Evolutionary conservation across 371 early-diverging fungal species (phyloP).

Genomic region (Mortierella sp.): DNA sequence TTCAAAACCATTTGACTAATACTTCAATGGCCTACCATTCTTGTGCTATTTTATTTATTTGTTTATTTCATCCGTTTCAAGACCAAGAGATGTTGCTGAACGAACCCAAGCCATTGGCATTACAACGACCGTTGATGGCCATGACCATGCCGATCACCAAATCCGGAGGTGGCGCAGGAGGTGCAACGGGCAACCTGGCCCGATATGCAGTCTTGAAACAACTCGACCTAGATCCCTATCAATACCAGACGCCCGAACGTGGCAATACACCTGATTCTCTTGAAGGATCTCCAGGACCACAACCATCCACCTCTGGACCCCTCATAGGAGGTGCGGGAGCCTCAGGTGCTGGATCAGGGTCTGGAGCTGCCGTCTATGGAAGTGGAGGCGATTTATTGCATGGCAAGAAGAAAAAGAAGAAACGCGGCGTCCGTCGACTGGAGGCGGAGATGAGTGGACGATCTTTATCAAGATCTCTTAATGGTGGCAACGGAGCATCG

Average conservation of each 20-base stretch:
- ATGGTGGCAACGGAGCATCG: background rate
- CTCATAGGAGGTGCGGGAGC: background rate
- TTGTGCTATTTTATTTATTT: background rate
- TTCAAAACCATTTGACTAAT: background rate
- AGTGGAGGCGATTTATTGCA: conserved; percentile 3
- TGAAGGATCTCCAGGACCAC: conserved; percentile 33
- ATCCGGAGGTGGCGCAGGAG: conserved; percentile 14
- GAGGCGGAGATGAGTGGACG: no score
- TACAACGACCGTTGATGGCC: conserved; percentile 12
- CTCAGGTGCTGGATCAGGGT: background rate
- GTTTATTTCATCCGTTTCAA: background rate
- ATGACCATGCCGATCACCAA: conserved; percentile 8
- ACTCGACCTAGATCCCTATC: conserved; percentile 17
- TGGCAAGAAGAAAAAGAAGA: background rate
- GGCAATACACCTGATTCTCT: conserved; percentile 47
- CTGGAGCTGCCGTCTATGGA: background rate
- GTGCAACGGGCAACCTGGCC: conserved; percentile 14
- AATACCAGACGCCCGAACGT: conserved; percentile 37
- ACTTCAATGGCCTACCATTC: background rate
- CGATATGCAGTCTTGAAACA: conserved; percentile 45
- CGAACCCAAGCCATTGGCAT: conserved; percentile 28
- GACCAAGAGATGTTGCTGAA: conserved; percentile 52
- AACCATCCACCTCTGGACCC: conserved; percentile 3
- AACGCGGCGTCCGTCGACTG: background rate
- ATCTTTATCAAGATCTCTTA: no score